These are phyloP conservation scores for Mycena olivaceomarginata DNA, from an alignment of 768 basidiomycete species.

Conservation along the genomic window DNA sequence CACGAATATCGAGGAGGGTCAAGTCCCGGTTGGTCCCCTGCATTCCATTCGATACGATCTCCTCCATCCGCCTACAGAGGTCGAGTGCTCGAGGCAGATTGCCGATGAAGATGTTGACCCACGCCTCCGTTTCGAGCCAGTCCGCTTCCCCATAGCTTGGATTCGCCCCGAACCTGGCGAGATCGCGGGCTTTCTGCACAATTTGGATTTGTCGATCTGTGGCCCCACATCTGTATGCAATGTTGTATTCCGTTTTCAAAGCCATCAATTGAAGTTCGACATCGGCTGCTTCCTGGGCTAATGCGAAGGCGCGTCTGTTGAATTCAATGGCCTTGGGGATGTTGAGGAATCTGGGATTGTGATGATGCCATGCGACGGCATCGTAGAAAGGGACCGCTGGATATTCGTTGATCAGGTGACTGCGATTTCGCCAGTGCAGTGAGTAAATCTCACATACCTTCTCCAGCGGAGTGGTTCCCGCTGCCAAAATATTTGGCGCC, in stretches of 20 bases:
- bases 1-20: background rate
- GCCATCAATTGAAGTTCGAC: background rate
- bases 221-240: background rate
- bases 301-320: background rate
- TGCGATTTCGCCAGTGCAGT: too few species aligned
- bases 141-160: background rate
- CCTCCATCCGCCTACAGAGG: background rate
- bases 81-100: background rate
- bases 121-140: background rate
- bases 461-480: too few species aligned
- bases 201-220: background rate
- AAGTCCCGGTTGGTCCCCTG: background rate
- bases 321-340: slow-evolving; percentile 1
- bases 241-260: background rate
- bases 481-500: too few species aligned
- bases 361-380: background rate
- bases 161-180: background rate
- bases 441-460: background rate
- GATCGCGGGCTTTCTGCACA: background rate
- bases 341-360: background rate
- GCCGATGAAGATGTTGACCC: background rate
- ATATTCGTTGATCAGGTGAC: background rate
- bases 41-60: background rate
- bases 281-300: background rate
- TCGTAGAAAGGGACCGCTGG: slow-evolving; percentile 10